Evolutionary conservation across 164 flowering plant species (phyloP).

Genomic region (Sedum album): DNA sequence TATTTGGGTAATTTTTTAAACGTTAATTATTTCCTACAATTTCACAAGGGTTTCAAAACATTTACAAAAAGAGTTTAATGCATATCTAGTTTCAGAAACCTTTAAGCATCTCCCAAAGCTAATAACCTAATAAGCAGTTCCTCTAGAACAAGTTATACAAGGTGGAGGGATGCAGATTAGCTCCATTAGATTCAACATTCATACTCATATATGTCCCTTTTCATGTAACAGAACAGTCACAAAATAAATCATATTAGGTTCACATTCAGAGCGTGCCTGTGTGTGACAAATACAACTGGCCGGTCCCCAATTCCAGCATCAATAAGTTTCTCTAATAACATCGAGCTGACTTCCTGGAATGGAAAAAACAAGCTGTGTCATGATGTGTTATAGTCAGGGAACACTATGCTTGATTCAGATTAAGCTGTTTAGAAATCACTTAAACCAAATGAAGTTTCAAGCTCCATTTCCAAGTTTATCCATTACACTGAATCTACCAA

Average conservation of each 20-base stretch:
- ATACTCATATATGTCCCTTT: not conserved
- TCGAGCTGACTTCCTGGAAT: constrained; percentile 87
- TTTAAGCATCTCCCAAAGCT: not conserved
- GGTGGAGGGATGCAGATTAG: not conserved
- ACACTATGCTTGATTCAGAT: not conserved
- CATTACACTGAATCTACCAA: not conserved
- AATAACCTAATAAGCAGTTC: not conserved
- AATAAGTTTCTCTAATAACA: constrained; percentile 76
- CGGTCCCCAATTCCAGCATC: constrained; percentile 93
- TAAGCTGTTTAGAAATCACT: not conserved
- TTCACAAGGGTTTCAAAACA: not conserved
- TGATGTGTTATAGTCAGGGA: not conserved
- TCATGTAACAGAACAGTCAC: not conserved
- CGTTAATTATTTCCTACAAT: not conserved
- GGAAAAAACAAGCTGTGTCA: constrained; percentile 1
- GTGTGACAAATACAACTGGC: constrained; percentile 93
- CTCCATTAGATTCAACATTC: not conserved
- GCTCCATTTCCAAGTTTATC: not conserved
- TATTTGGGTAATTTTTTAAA: not conserved
- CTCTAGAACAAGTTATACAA: not conserved
- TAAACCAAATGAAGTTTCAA: not conserved
- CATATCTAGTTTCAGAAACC: not conserved
- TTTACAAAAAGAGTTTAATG: not conserved
- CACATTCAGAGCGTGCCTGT: constrained; percentile 41
- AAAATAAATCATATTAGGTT: not conserved